Evolutionary conservation across 169 alveolate species (phyloP), one percentile per base, ranked within the genome.

Genomic region (Plasmodium fragile): DNA sequence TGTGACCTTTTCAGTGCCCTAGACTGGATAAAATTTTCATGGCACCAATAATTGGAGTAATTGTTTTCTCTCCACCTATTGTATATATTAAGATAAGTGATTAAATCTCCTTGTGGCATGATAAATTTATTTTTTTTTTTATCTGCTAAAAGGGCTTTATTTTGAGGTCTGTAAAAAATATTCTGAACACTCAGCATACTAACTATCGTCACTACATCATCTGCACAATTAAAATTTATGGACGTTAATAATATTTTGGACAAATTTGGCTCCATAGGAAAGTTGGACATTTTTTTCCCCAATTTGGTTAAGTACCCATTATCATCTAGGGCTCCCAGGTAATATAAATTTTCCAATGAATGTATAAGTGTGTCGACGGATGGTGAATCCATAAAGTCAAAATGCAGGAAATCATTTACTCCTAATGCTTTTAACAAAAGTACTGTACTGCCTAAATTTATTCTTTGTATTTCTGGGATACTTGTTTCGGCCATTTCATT

Each of bases 341-440:
- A 99, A 96, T 98, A 99, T 91, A 99, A 96, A 75, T 98, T 96
- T 96, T 99, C 99, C 98, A 99, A 92, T 3, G 99, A 99, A 32
- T 98, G 98, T 79, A 99, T 98, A 92, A 99, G 93, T 36, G 99
- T 98, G 82, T 81, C 93, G 0, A 81, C 96, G 16, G 99, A 99
- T 43, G 99, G 99, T 0, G 99, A 99, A 93, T 99, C 99, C 99
- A 99, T 99, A 96, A 99, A 99, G 93, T 99, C 99, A 91, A 99
- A 99, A 95, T 99, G 97, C 43, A 99, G 92, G 81, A 99, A 95
- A 92, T 99, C 99, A 95, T 99, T 99, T 36, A 99, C 99, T 6
- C 99, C 99, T 99, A 99, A 97, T 30, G 99, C 99, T 95, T 99
- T 99, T 71, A 99, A 98, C 18, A 98, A 96, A 70, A 99, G 97